Evolutionary conservation across 805 yeast genomes (phyloP), one percentile per base, ranked within the genome.

Genomic region (Wickerhamiella qilinensis): DNA sequence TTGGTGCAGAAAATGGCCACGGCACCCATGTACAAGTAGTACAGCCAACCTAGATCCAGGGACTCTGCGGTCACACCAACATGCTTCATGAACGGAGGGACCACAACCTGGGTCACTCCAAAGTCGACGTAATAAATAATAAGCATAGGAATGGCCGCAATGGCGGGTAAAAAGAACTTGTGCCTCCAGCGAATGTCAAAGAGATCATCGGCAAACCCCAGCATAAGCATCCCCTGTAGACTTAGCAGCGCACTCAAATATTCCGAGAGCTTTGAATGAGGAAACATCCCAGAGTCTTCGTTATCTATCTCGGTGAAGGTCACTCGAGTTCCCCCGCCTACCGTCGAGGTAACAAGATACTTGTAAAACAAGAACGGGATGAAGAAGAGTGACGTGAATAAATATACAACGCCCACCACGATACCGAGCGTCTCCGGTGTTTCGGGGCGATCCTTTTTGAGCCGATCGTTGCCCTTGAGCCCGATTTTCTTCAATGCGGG

Each of bases 101-200:
- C 67, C 42, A 83, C 70, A 7, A 91, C 79, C 30, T 78, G 74
- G 0, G 99, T 91, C 31, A 83, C 83, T 42, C 94, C 93, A 58
- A 83, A 88, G 58, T 91, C 96, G 41, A 86, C 84, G 49, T 82
- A 85, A 59, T 91, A 91, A 2, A 91, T 94, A 15, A 88, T 71
- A 42, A 91, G 65, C 49, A 91, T 65, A 4, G 99, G 99, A 33
- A 91, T 74, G 1, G 94, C 77, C 0, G 95, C 95, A 39, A 91
- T 73, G 0, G 94, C 94, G 0, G 99, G 99, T 47, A 91, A 55
- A 51, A 91, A 84, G 61, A 91, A 84, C 64, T 91, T 91, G 62
- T 91, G 94, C 54, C 99, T 69, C 99, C 99, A 91, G 49, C 94
- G 70, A 45, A 91, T 75, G 58, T 91, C 99, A 53, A 91, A 91